Evolutionary conservation across 495 filamentous ascomycete species (phyloP).

Genomic region (Penicillium crystallinum): DNA sequence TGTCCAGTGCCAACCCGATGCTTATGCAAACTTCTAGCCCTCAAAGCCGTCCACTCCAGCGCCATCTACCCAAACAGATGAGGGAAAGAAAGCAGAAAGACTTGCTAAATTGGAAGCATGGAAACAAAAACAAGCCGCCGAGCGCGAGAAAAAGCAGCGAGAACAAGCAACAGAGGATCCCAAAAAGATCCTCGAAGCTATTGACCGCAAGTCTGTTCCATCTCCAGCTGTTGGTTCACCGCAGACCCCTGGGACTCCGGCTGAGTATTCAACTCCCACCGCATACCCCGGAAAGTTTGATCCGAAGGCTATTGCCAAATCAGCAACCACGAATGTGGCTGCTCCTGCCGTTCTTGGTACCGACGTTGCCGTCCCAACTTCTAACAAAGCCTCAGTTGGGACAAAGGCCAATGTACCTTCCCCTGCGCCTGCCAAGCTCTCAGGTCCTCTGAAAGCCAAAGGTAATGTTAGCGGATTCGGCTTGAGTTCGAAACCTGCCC

Average conservation of each 20-base stretch:
- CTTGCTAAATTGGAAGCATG: constrained; percentile 83
- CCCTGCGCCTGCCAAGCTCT: constrained; percentile 42
- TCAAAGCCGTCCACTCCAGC: constrained; percentile 46
- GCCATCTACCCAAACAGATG: constrained; percentile 58
- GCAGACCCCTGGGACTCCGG: constrained; percentile 47
- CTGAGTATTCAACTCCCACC: constrained; percentile 38
- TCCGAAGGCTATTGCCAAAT: constrained; percentile 76
- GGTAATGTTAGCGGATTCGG: constrained; percentile 81
- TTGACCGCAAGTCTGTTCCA: constrained; percentile 63
- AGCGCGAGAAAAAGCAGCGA: constrained; percentile 71
- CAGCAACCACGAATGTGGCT: constrained; percentile 24
- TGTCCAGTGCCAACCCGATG: neutral
- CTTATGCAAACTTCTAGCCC: constrained; percentile 20
- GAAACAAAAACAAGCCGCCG: constrained; percentile 81
- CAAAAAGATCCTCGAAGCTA: constrained; percentile 65
- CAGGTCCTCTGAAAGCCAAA: constrained; percentile 49
- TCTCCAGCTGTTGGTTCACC: constrained; percentile 52
- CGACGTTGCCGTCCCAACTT: constrained; percentile 56
- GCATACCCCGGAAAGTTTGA: constrained; percentile 81
- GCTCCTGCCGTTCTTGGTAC: constrained; percentile 50
- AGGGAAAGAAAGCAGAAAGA: constrained; percentile 78
- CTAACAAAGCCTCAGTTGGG: constrained; percentile 46
- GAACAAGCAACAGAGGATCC: constrained; percentile 58
- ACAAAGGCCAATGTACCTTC: constrained; percentile 34
- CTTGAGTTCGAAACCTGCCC: constrained; percentile 57